These are phyloP conservation scores for Eustoma russellianum DNA, from an alignment of 257 asterid genomes.

Conservation along the genomic window DNA sequence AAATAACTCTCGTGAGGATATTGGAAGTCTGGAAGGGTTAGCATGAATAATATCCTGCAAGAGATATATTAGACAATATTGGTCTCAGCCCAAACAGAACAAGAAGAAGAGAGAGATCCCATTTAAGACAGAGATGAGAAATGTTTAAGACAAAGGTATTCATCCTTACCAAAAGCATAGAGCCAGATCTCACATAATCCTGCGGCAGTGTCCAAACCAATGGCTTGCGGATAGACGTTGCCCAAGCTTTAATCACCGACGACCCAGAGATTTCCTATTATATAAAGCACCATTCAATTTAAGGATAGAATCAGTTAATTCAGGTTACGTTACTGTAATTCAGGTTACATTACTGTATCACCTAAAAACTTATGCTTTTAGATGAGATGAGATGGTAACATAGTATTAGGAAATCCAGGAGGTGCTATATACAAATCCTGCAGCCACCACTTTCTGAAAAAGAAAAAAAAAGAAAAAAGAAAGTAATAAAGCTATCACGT, in stretches of 20 bases:
- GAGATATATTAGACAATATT: constrained; percentile 9
- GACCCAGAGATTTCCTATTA: constrained; percentile 68
- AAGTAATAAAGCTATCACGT: no score
- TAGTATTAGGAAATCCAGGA: no score
- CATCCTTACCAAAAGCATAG: constrained; percentile 55
- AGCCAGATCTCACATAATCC: constrained; percentile 65
- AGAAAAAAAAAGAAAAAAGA: no score
- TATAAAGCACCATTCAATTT: neutral
- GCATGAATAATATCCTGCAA: constrained; percentile 79
- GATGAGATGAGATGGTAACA: no score
- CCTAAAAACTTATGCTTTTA: no score
- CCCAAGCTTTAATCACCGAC: constrained; percentile 43
- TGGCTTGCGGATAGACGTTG: constrained; percentile 46
- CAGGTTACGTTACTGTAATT: no score
- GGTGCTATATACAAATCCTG: no score
- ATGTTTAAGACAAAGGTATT: constrained; percentile 8
- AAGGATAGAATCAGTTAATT: neutral
- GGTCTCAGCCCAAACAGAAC: constrained; percentile 6
- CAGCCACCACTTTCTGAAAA: no score
- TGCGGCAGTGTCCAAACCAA: constrained; percentile 69
- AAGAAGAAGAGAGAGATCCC: neutral
- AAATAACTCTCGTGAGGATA: constrained; percentile 68
- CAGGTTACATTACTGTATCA: no score
- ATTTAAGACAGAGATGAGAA: constrained; percentile 3
- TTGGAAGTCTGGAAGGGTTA: constrained; percentile 49